Conservation (phyloP, 108 stramenopile species). For the Pseudonitzschia delicatissima region DNA sequence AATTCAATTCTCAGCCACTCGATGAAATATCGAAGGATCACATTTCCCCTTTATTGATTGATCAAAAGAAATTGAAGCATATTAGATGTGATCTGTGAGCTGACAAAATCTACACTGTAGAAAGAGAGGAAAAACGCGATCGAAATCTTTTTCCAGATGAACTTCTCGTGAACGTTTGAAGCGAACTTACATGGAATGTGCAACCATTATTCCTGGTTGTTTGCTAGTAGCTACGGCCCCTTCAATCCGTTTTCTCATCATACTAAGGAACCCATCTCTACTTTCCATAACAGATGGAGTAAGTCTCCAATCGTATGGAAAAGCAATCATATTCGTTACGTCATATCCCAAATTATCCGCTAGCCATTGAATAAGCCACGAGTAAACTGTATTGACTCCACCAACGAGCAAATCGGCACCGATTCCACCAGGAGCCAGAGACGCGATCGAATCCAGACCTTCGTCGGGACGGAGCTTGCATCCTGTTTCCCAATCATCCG, state of each 20-base stretch:
- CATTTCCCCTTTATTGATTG: conserved; percentile 44
- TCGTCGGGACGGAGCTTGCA: conserved; percentile 89
- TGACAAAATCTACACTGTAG: too few species aligned
- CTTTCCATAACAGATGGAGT: conserved; percentile 68
- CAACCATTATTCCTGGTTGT: conserved; percentile 79
- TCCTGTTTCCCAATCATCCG: conserved; percentile 50
- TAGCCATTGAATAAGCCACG: conserved; percentile 85
- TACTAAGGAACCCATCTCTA: conserved; percentile 69
- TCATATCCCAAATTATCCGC: conserved; percentile 85
- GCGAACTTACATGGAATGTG: conserved; percentile 62
- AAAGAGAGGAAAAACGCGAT: too few species aligned
- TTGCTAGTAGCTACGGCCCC: conserved; percentile 70
- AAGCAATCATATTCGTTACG: conserved; percentile 70
- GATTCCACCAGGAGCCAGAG: conserved; percentile 70
- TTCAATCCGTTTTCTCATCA: conserved; percentile 59
- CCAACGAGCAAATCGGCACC: conserved; percentile 64
- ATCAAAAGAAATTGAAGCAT: not conserved
- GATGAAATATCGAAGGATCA: conserved; percentile 81
- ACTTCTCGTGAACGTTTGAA: too few species aligned
- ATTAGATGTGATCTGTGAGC: conserved; percentile 11
- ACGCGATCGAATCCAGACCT: conserved; percentile 79
- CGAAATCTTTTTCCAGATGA: too few species aligned
- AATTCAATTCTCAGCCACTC: conserved; percentile 78
- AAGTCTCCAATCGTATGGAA: conserved; percentile 89
- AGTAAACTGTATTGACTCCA: conserved; percentile 83